phyloP scores from a whole-genome alignment of 2,329 filamentous ascomycete genomes.

The Fusarium virguliforme region DNA sequence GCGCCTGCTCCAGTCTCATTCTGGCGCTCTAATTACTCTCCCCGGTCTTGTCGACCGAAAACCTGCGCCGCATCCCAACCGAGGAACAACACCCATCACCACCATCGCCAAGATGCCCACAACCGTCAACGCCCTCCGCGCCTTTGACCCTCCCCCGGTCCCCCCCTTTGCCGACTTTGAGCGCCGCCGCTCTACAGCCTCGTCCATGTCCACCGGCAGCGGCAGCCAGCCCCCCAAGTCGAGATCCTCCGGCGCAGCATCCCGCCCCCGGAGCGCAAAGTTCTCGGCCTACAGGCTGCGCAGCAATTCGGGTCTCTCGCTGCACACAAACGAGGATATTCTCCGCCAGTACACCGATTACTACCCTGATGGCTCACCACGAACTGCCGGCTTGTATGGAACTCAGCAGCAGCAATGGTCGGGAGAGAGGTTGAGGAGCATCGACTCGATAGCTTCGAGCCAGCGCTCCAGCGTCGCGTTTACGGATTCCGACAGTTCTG shows the following conservation, averaged over 20 bases:
- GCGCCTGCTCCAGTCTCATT: neutral
- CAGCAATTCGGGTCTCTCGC: slow-evolving; percentile 64
- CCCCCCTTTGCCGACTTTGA: slow-evolving; percentile 50
- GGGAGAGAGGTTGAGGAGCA: slow-evolving; percentile 49
- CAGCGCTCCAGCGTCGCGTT: slow-evolving; percentile 50
- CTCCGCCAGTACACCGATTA: slow-evolving; percentile 66
- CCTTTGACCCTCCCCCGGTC: slow-evolving; percentile 48
- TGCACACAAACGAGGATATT: slow-evolving; percentile 62
- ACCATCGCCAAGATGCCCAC: slow-evolving; percentile 50
- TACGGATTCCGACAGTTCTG: slow-evolving; percentile 49
- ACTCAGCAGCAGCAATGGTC: slow-evolving; percentile 35
- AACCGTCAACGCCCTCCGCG: slow-evolving; percentile 47
- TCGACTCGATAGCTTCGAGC: slow-evolving; percentile 51
- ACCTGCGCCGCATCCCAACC: slow-evolving; percentile 24
- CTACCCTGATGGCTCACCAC: slow-evolving; percentile 58
- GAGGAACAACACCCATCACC: too few relatives aligned
- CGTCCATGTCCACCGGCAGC: slow-evolving; percentile 39
- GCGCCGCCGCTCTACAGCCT: slow-evolving; percentile 47
- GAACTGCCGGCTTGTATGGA: slow-evolving; percentile 43
- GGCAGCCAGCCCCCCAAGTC: slow-evolving; percentile 44
- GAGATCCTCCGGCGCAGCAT: slow-evolving; percentile 33
- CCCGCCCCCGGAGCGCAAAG: slow-evolving; percentile 52
- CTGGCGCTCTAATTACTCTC: slow-evolving; percentile 2
- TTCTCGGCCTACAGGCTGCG: slow-evolving; percentile 56
- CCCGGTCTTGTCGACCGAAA: slow-evolving; percentile 8